Conservation (phyloP, 225 moss, liverwort and hornwort genomes). For the Rhytidiadelphus loreus region DNA sequence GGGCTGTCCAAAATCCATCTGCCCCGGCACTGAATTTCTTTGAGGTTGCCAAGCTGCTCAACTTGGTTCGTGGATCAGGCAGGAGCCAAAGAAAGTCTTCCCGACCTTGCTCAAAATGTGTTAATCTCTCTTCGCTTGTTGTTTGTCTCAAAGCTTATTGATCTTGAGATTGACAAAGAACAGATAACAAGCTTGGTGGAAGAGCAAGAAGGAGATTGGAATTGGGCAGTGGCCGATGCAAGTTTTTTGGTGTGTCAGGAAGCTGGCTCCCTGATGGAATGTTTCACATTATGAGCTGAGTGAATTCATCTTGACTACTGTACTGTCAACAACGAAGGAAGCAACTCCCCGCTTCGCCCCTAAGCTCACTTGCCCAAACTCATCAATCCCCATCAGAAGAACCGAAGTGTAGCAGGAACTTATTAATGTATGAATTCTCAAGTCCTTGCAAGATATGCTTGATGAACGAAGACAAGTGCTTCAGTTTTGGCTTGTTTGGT, state of each 20-base stretch:
- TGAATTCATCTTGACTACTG: neutral
- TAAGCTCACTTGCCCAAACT: neutral
- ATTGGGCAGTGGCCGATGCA: too few relatives aligned
- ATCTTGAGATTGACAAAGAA: neutral
- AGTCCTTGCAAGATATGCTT: neutral
- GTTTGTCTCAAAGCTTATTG: neutral
- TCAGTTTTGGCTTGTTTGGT: neutral
- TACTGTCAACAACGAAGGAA: neutral
- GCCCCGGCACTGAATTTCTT: too few relatives aligned
- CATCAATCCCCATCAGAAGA: neutral
- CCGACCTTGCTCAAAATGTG: neutral
- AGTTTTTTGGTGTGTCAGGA: too few relatives aligned
- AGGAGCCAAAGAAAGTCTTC: too few relatives aligned
- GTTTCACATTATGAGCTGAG: too few relatives aligned
- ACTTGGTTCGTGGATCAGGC: too few relatives aligned
- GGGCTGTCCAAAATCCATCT: neutral
- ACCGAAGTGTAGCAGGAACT: neutral
- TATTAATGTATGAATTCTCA: neutral
- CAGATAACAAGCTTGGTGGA: neutral
- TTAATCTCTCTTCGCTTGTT: neutral
- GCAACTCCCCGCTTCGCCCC: neutral
- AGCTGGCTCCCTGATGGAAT: neutral
- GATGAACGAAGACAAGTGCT: too few relatives aligned
- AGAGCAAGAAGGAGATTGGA: too few relatives aligned
- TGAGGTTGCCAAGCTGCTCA: too few relatives aligned